Percentiles rank a stretch among this genome's conserved stretches.
phyloP scores from a whole-genome alignment of 2,329 filamentous ascomycete genomes.

The Colletotrichum coccodes region DNA sequence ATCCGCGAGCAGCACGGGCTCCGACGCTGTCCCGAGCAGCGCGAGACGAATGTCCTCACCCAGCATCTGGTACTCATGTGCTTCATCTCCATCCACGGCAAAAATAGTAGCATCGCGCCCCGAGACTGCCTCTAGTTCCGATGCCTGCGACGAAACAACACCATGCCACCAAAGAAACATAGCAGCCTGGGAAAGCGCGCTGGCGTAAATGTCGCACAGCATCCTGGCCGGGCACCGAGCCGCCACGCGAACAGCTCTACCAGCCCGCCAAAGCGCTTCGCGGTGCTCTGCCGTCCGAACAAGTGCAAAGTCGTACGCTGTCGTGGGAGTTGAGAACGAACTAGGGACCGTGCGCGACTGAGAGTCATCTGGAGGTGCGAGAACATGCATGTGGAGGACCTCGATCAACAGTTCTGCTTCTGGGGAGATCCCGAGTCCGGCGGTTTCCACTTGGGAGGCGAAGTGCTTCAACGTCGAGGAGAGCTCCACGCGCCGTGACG shows the following conservation, averaged over 20 bases:
- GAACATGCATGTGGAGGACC: not conserved
- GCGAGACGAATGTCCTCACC: not conserved
- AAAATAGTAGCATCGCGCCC: not conserved
- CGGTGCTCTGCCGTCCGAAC: not conserved
- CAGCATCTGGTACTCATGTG: not conserved
- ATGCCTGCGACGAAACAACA: not conserved
- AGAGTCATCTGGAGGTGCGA: no score
- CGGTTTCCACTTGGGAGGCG: not conserved
- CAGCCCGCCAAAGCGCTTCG: not conserved
- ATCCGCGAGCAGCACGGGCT: not conserved
- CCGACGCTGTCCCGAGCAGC: not conserved
- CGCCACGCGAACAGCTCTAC: not conserved
- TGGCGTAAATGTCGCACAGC: not conserved
- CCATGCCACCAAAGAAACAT: not conserved
- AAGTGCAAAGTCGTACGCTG: not conserved
- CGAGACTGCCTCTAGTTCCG: no score
- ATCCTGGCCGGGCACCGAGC: not conserved
- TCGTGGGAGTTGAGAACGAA: not conserved
- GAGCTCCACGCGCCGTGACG: not conserved
- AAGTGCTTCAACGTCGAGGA: not conserved
- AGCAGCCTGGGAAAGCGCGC: not conserved
- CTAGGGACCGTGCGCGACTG: not conserved
- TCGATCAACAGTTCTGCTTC: not conserved
- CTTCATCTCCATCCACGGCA: not conserved
- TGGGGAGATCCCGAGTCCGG: not conserved